Base-by-base conservation (phyloP, 768 basidiomycete genomes). In the Tricholomella constricta region DNA sequence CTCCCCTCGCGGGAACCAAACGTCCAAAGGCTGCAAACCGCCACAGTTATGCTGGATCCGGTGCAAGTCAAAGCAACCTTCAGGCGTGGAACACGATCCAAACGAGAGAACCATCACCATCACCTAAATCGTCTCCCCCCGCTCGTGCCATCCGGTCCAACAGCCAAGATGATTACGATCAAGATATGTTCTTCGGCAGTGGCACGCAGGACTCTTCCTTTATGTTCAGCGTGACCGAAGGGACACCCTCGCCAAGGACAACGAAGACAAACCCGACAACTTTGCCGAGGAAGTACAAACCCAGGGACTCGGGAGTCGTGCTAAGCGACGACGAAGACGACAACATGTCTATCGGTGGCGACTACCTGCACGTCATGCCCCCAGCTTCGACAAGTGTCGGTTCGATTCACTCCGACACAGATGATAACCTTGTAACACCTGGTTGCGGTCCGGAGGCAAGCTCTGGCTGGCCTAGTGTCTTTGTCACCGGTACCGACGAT, bases 341-440 rank as follows among this genome's bases (percentile, higher is more conserved):
- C 25, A 65, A 53, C n/a, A 62, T 59, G 60, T 49, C 49, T 36
- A 37, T 53, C 31, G 46, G 45, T 19, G 52, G 52, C 15, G 69
- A 70, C 48, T 61, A 61, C 45, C 48, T 70, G 17, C 71, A 69
- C 41, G 68, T 74, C 23, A 72, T 86, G 72, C 83, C 84, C 27
- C 75, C 70, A 29, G 76, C 81, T 1, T 89, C 86, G 0, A 84
- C 79, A 6, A 88, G 86, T 42, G 76, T 81, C 20, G 84, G 80
- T 59, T 85, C 86, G 3, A 68, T 83, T 23, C 74, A 75, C 44
- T 84, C 85, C 5, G 82, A 82, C 56, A 67, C 65, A 12, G 85
- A 84, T 32, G 81, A 86, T 40, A 85, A 80, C 27, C 78, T 91
- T n/a, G 75, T 89, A 17, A 91, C 89, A 0, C 90, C 89, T 2